Percentiles rank a stretch among this genome's conserved stretches.
These are phyloP conservation scores for Botryotinia narcissicola DNA, from an alignment of 2,329 filamentous ascomycete genomes.

Conservation along the genomic window DNA sequence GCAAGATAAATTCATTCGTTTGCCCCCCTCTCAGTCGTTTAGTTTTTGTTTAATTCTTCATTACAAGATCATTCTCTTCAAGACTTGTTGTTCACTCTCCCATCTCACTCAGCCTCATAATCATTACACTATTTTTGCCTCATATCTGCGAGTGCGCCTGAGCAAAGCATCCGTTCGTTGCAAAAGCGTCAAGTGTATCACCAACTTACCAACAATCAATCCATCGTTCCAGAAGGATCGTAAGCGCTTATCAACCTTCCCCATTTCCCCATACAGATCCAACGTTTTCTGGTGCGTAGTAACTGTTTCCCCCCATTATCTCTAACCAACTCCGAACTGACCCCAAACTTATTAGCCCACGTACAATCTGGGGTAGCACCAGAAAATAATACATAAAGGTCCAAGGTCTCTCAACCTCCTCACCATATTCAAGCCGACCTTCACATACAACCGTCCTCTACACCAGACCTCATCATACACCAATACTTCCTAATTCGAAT, in stretches of 20 bases:
- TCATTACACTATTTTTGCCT: background rate
- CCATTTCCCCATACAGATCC: conserved; percentile 7
- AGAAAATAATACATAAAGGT: conserved; percentile 20
- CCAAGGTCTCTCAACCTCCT: conserved; percentile 16
- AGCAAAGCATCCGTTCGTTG: conserved; percentile 15
- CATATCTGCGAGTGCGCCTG: conserved; percentile 2
- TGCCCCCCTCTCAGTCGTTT: conserved; percentile 5
- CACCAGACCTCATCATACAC: conserved; percentile 16
- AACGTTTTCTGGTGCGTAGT: conserved; percentile 16
- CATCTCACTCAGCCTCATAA: conserved; percentile 9
- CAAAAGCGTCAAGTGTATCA: conserved; percentile 20
- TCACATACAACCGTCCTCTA: conserved; percentile 4
- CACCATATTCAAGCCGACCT: conserved; percentile 1
- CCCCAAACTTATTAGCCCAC: conserved; percentile 15
- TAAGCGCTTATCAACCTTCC: conserved; percentile 17
- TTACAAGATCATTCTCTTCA: background rate
- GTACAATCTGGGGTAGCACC: conserved; percentile 7
- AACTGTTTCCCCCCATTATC: conserved; percentile 9
- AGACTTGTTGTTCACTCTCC: background rate
- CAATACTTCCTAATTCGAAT: conserved; percentile 1
- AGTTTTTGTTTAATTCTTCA: background rate
- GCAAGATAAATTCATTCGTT: conserved; percentile 21
- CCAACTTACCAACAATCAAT: conserved; percentile 1
- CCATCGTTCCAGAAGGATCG: conserved; percentile 20
- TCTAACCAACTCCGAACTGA: conserved; percentile 8